Conservation (phyloP, 768 basidiomycete species). For the Candolleomyces eurysporus region DNA sequence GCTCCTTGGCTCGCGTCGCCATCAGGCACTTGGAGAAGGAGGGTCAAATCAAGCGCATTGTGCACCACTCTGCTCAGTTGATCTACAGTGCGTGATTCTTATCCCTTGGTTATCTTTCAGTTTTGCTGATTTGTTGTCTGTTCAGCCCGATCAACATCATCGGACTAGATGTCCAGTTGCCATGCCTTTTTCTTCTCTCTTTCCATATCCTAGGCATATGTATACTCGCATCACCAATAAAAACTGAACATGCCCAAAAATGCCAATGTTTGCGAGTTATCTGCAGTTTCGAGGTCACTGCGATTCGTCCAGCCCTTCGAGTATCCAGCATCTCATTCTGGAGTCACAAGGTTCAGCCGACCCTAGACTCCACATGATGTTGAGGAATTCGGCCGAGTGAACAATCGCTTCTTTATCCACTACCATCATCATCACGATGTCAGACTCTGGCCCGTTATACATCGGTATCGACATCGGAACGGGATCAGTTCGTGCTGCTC, state of each 20-base stretch:
- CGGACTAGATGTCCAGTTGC: conserved; percentile 37
- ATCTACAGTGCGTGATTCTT: conserved; percentile 80
- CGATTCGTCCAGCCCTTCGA: too few species aligned
- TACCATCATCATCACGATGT: not conserved
- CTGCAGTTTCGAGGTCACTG: too few species aligned
- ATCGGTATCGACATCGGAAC: conserved; percentile 88
- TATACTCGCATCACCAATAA: conserved; percentile 26
- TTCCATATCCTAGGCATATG: conserved; percentile 35
- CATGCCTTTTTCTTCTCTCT: conserved; percentile 16
- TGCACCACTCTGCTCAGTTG: conserved; percentile 92
- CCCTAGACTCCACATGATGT: too few species aligned
- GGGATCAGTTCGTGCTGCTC: conserved; percentile 85
- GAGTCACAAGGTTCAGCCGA: too few species aligned
- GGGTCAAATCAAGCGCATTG: conserved; percentile 91
- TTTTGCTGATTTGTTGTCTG: conserved; percentile 2
- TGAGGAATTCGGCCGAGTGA: conserved; percentile 2
- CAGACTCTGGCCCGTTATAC: conserved; percentile 39
- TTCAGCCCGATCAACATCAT: conserved; percentile 49
- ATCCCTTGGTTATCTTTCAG: not conserved
- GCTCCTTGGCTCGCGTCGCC: conserved; percentile 86
- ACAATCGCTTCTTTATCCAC: not conserved
- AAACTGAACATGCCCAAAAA: conserved; percentile 3
- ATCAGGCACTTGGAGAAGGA: conserved; percentile 94
- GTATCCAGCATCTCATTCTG: too few species aligned
- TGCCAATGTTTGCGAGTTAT: too few species aligned